Conservation (phyloP, 768 basidiomycete genomes). For the Lactarius tabidus region DNA sequence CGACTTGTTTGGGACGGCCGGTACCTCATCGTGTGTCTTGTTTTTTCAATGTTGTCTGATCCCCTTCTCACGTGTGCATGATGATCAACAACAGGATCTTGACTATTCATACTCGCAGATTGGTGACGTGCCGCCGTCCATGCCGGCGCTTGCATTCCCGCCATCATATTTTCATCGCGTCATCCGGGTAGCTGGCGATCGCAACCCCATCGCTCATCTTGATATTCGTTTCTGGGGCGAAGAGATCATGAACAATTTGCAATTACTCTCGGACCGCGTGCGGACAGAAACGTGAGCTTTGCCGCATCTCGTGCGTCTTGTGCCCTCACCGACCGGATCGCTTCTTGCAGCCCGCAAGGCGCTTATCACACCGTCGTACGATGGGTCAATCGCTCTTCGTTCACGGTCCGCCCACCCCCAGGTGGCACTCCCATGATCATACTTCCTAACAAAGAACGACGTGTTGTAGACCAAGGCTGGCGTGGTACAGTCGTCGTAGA, state of each 20-base stretch:
- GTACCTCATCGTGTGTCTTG: constrained; percentile 68
- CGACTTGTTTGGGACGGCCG: constrained; percentile 84
- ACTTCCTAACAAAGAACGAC: constrained; percentile 31
- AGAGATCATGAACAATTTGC: constrained; percentile 68
- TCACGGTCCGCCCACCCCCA: constrained; percentile 52
- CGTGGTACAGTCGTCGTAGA: constrained; percentile 80
- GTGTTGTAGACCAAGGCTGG: constrained; percentile 70
- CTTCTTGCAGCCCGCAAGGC: constrained; percentile 64
- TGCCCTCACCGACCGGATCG: constrained; percentile 18
- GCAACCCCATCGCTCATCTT: constrained; percentile 57
- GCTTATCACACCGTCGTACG: constrained; percentile 75
- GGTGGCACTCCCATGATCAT: constrained; percentile 34
- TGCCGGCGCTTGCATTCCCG: constrained; percentile 75
- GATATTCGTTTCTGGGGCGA: constrained; percentile 77
- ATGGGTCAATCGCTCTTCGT: constrained; percentile 80
- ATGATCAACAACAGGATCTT: constrained; percentile 54
- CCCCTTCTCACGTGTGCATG: background rate
- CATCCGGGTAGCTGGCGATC: constrained; percentile 48
- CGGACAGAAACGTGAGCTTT: constrained; percentile 73
- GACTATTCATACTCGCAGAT: constrained; percentile 75
- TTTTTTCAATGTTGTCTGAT: constrained; percentile 16
- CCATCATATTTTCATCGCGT: constrained; percentile 90
- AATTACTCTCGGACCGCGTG: constrained; percentile 72
- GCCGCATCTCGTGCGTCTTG: background rate
- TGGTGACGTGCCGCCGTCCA: constrained; percentile 76